Percentiles rank a stretch among this genome's conserved stretches.
These are phyloP conservation scores for Boletus rex-veris DNA, from an alignment of 768 basidiomycete genomes.

Conservation along the genomic window DNA sequence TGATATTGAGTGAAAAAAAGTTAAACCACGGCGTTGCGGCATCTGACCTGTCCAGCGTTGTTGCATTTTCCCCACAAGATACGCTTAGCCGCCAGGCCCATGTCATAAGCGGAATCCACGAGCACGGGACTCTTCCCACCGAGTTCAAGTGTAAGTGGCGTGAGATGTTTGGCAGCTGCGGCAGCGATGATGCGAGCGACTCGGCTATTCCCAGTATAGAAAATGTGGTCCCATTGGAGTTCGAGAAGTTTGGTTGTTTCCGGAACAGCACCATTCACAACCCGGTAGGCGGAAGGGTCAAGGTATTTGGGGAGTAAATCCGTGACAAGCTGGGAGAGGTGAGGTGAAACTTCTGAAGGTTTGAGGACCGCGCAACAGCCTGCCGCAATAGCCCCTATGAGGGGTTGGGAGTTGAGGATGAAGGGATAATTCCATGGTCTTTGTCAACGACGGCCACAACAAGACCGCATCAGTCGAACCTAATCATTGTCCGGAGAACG, in stretches of 20 bases:
- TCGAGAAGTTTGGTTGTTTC: slow-evolving; percentile 36
- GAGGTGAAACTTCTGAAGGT: slow-evolving; percentile 55
- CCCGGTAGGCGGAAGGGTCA: slow-evolving; percentile 45
- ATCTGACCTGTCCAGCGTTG: slow-evolving; percentile 60
- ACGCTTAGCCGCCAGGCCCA: slow-evolving; percentile 56
- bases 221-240: slow-evolving; percentile 34
- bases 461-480: background rate
- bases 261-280: slow-evolving; percentile 48
- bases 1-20: background rate
- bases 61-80: slow-evolving; percentile 63
- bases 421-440: slow-evolving; percentile 72
- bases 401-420: slow-evolving; percentile 51
- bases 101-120: slow-evolving; percentile 39
- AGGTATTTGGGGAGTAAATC: slow-evolving; percentile 55
- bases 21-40: background rate
- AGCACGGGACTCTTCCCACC: slow-evolving; percentile 46
- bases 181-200: slow-evolving; percentile 24
- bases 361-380: slow-evolving; percentile 70
- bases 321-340: slow-evolving; percentile 47
- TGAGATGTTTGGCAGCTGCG: slow-evolving; percentile 31
- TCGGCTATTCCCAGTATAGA: slow-evolving; percentile 36
- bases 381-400: slow-evolving; percentile 70
- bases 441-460: background rate
- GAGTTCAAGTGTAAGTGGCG: slow-evolving; percentile 32
- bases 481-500: background rate